Base-by-base conservation (phyloP, 2,329 filamentous ascomycete genomes). In the Aspergillus fumigatus region DNA sequence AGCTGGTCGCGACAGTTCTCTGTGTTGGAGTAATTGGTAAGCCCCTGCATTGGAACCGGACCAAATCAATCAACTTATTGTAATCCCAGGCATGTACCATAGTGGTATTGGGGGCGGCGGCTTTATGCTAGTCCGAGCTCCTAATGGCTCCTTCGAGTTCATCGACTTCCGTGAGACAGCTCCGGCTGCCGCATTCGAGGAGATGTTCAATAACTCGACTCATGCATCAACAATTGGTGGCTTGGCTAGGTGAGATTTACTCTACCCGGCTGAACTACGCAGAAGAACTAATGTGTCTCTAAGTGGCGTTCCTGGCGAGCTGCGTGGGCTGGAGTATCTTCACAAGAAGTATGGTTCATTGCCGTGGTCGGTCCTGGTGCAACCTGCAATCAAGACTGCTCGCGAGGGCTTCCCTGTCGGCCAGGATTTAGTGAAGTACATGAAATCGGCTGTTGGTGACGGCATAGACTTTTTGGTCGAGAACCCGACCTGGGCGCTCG, bases 121-220 rank as follows among this genome's bases (percentile, higher is more conserved):
- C 2, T 97, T 97, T 75, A 89, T 92, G 82, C 80, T 96, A 4
- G 84, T 96, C 4, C 86, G 90, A 50, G 81, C 84, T 35, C 76
- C 84, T 17, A 79, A 90, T 57, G 91, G 91, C n/a, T 79, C 79
- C 19, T 95, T 92, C 69, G 91, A 96, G 68, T 87, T 87, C 57
- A 86, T 97, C 63, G 93, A 97, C 74, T 97, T 96, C 69, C 82
- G 93, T 49, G 93, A 97, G 72, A 85, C 88, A 0, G 93, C 93
- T 0, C 93, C 93, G 0, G 88, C 87, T 0, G 89, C 90, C 0
- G 89, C 92, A 0, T 86, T 82, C 62, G 80, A 92, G 72, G 84
- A 95, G 66, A 97, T 97, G 93, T 97, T 88, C 72, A 80, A 84
- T 56, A 85, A 85, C 54, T 88, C 94, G 61, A 78, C 82, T 1